Evolutionary conservation across 2,329 filamentous ascomycete species (phyloP), one percentile per base, ranked within the genome.

Genomic region (Podosphaera leucotricha): DNA sequence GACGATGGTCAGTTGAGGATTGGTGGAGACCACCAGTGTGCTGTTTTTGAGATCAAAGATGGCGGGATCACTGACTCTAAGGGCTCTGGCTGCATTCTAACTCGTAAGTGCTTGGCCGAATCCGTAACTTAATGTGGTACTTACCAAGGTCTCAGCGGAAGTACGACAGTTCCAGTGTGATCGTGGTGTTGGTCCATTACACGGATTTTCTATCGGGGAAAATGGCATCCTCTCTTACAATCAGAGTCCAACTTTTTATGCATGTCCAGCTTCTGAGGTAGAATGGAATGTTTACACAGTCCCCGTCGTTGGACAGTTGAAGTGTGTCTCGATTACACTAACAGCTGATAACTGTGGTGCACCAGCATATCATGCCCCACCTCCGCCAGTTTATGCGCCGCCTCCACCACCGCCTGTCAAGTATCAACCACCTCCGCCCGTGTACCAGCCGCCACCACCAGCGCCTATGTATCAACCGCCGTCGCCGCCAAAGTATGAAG

Each of bases 81-180:
- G 41, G 67, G 68, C 38, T 64, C 70, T 46, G 73, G 75, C 18
- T 80, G 76, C 54, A 74, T 76, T 58, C 61, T 77, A 53, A 78
- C 75, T 49, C 63, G 68, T 72, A 40, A 43, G 44, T 44, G n/a
- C 16, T n/a, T n/a, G 11, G 24, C 11, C 15, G 6, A 13, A 33
- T 6, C 10, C 3, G 11, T 33, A 6, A 21, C 13, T 13, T n/a
- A 21, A 3, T 33, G 36, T 6, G 40, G 16, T 21, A 37, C 22
- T 43, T 4, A 43, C 39, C 35, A 13, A 6, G 8, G 18, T 18
- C 7, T 30, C 28, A 49, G 46, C 48, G 5, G 46, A 44, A 6
- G 38, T 48, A 21, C 36, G 46, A 33, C 53, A 54, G 46, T 51
- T 51, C 26, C 52, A 55, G 42, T 53, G 76, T 52, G 75, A 80